phyloP scores from a whole-genome alignment of 1,284 basidiomycete species.

The Cryptococcus amylolentus region DNA sequence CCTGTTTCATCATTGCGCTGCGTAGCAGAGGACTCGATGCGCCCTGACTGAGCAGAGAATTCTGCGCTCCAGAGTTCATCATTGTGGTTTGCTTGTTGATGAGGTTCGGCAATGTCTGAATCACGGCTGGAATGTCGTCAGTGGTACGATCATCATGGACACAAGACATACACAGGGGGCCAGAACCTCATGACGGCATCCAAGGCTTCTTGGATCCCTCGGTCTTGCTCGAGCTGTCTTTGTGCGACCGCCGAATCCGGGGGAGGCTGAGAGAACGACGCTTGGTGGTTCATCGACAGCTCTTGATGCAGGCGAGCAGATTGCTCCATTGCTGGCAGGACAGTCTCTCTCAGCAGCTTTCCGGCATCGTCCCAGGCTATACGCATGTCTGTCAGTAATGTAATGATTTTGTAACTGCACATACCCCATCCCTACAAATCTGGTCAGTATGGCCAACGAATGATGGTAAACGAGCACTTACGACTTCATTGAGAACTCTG shows the following conservation, averaged over 20 bases:
- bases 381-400: neutral
- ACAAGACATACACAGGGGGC: slow-evolving; percentile 11
- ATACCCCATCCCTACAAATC: slow-evolving; percentile 21
- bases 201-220: neutral
- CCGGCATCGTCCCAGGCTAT: slow-evolving; percentile 30
- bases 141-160: neutral
- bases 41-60: neutral
- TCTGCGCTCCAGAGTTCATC: neutral
- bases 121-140: neutral
- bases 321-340: slow-evolving; percentile 23
- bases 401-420: neutral
- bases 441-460: neutral
- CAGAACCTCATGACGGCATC: slow-evolving; percentile 8
- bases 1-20: neutral
- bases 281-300: slow-evolving; percentile 1
- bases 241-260: neutral
- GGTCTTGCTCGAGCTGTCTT: slow-evolving; percentile 2
- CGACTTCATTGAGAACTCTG: slow-evolving; percentile 35
- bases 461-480: slow-evolving; percentile 15
- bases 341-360: slow-evolving; percentile 18
- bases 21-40: neutral
- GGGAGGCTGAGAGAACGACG: neutral
- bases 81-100: neutral
- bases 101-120: neutral
- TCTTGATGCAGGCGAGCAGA: slow-evolving; percentile 20